phyloP scores from a whole-genome alignment of 768 basidiomycete species.

The Hirschioporus abietinus region DNA sequence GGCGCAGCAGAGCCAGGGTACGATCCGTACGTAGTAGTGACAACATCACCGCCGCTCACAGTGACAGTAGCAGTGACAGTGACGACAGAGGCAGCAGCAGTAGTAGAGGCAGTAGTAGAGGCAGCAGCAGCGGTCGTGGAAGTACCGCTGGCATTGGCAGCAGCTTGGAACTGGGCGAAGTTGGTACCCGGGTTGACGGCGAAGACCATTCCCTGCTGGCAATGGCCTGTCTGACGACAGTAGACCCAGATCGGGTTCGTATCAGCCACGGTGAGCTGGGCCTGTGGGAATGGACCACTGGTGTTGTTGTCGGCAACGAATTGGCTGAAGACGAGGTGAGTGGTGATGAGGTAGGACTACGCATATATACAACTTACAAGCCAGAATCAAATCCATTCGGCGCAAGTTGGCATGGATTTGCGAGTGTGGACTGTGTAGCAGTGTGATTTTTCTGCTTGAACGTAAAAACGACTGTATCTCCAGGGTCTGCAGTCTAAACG shows the following conservation, averaged over 20 bases:
- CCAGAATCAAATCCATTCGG: constrained; percentile 50
- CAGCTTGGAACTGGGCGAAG: constrained; percentile 49
- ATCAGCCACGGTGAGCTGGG: constrained; percentile 36
- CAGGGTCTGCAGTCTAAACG: constrained; percentile 36
- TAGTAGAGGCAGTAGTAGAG: constrained; percentile 22
- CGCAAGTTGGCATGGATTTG: constrained; percentile 35
- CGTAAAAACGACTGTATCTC: constrained; percentile 43
- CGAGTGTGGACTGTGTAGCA: constrained; percentile 51
- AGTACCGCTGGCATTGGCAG: constrained; percentile 34
- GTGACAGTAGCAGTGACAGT: constrained; percentile 37
- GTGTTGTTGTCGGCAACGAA: constrained; percentile 40
- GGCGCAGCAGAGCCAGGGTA: constrained; percentile 26
- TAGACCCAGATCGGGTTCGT: constrained; percentile 52
- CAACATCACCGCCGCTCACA: constrained; percentile 18
- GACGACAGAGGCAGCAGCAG: constrained; percentile 28
- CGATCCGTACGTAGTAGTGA: constrained; percentile 32
- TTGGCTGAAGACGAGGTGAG: constrained; percentile 32
- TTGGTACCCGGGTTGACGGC: constrained; percentile 55
- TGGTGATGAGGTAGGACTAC: background rate
- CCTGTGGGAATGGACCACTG: constrained; percentile 38
- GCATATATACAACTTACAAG: constrained; percentile 36
- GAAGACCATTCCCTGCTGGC: constrained; percentile 60
- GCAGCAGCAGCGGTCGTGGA: constrained; percentile 14
- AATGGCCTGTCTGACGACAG: constrained; percentile 53
- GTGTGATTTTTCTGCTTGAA: constrained; percentile 55